phyloP scores from a whole-genome alignment of 805 yeast species.

The Candida germanica region DNA sequence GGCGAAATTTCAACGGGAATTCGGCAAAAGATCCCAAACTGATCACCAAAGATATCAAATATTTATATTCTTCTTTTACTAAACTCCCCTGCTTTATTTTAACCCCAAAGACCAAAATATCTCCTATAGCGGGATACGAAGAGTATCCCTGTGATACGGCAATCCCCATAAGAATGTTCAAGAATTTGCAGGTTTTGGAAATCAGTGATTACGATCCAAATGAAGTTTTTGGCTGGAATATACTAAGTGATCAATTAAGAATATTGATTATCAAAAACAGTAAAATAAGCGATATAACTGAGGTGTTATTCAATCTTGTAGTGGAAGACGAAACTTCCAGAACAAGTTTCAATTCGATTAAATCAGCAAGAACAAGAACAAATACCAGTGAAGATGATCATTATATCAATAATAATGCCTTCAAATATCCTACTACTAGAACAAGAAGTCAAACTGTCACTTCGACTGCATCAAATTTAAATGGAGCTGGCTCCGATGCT shows the following conservation, averaged over 20 bases:
- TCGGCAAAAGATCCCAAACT: constrained; percentile 41
- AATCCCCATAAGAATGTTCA: constrained; percentile 60
- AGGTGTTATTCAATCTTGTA: constrained; percentile 50
- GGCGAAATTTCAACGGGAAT: constrained; percentile 31
- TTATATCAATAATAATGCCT: constrained; percentile 19
- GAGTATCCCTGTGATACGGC: constrained; percentile 72
- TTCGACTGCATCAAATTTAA: constrained; percentile 7
- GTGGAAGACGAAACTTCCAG: constrained; percentile 50
- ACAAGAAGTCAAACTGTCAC: constrained; percentile 24
- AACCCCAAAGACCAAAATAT: constrained; percentile 58
- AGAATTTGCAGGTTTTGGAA: constrained; percentile 60
- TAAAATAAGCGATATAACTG: constrained; percentile 50
- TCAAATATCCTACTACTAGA: constrained; percentile 21
- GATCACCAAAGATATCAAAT: constrained; percentile 49
- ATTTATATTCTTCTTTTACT: constrained; percentile 60
- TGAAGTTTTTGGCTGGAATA: constrained; percentile 65
- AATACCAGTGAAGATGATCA: constrained; percentile 7
- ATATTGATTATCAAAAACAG: constrained; percentile 53
- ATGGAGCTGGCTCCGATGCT: not conserved
- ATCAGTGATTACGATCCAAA: constrained; percentile 59
- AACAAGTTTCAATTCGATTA: constrained; percentile 12
- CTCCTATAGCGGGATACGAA: constrained; percentile 57
- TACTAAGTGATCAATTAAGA: constrained; percentile 50
- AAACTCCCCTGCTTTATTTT: constrained; percentile 62
- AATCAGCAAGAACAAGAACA: constrained; percentile 10